Percentiles rank a stretch among this genome's conserved stretches.
These are phyloP conservation scores for Podospora bellae-mahoneyi DNA, from an alignment of 495 filamentous ascomycete genomes.

Conservation along the genomic window DNA sequence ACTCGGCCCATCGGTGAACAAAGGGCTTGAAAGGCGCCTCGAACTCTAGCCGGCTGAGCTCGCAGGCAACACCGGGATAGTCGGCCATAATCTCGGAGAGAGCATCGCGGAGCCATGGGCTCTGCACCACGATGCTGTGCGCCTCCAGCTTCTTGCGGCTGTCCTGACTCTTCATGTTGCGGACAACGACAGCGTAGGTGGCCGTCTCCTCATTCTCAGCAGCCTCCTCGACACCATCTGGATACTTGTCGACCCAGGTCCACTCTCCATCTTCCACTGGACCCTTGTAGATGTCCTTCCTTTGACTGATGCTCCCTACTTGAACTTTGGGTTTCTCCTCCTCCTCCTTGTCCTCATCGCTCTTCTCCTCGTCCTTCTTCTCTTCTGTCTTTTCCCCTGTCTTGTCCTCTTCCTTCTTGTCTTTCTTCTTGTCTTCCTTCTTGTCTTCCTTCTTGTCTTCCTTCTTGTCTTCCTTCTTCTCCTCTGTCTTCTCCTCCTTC, in stretches of 20 bases:
- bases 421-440: constrained; percentile 8
- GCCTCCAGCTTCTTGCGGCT: constrained; percentile 59
- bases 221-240: constrained; percentile 36
- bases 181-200: constrained; percentile 34
- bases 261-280: constrained; percentile 36
- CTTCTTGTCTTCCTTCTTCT: constrained; percentile 9
- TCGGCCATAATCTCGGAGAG: constrained; percentile 54
- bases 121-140: constrained; percentile 63
- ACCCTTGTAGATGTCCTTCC: constrained; percentile 40
- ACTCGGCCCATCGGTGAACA: constrained; percentile 62
- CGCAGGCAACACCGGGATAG: constrained; percentile 63
- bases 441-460: constrained; percentile 11
- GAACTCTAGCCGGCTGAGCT: constrained; percentile 58
- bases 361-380: constrained; percentile 12
- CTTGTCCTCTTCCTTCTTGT: constrained; percentile 10
- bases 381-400: constrained; percentile 11
- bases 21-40: constrained; percentile 58
- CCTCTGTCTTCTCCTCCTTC: not conserved
- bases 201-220: constrained; percentile 39
- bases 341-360: constrained; percentile 14
- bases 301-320: constrained; percentile 33
- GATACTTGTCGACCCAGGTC: constrained; percentile 41
- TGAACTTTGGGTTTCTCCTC: constrained; percentile 22
- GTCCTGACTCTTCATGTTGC: constrained; percentile 41
- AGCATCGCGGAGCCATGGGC: constrained; percentile 57